Percentiles rank a stretch among this genome's conserved stretches.
phyloP scores from a whole-genome alignment of 164 flowering plant genomes.

The Stephania yunnanensis region DNA sequence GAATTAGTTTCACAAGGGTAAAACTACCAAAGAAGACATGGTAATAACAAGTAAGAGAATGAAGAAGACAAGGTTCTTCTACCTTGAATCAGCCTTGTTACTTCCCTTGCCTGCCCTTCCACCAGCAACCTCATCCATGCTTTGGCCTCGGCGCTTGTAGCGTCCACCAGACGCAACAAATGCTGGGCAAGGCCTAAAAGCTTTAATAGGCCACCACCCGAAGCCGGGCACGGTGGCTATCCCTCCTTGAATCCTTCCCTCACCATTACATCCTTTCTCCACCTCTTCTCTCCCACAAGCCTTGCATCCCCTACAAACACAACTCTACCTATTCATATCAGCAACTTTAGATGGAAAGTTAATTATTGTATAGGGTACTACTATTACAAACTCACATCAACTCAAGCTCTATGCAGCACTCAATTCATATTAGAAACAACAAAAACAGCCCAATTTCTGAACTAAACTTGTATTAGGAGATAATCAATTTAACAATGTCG shows the following conservation, averaged over 20 bases:
- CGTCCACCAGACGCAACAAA: slow-evolving; percentile 87
- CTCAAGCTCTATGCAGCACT: too few species aligned
- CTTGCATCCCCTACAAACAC: slow-evolving; percentile 51
- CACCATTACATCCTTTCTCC: slow-evolving; percentile 91
- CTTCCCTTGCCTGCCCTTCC: slow-evolving; percentile 36
- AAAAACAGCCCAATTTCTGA: too few species aligned
- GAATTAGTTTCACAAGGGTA: background rate
- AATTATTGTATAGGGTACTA: background rate
- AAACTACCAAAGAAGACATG: background rate
- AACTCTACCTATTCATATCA: background rate
- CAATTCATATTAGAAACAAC: too few species aligned
- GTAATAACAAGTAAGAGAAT: too few species aligned
- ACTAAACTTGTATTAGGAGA: too few species aligned
- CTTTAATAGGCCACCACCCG: slow-evolving; percentile 99
- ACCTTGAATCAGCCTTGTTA: slow-evolving; percentile 42
- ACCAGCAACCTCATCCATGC: slow-evolving; percentile 92
- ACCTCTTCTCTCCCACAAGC: slow-evolving; percentile 72
- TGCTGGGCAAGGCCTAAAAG: slow-evolving; percentile 89
- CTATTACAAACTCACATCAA: background rate
- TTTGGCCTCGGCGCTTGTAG: slow-evolving; percentile 77
- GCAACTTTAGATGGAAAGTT: background rate
- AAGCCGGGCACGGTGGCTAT: slow-evolving; percentile 91
- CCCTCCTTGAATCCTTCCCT: slow-evolving; percentile 97
- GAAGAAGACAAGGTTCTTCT: slow-evolving; percentile 7
- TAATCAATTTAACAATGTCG: too few species aligned